phyloP scores from a whole-genome alignment of 202 grass and related monocot species.

The Tripidium arundinaceum region DNA sequence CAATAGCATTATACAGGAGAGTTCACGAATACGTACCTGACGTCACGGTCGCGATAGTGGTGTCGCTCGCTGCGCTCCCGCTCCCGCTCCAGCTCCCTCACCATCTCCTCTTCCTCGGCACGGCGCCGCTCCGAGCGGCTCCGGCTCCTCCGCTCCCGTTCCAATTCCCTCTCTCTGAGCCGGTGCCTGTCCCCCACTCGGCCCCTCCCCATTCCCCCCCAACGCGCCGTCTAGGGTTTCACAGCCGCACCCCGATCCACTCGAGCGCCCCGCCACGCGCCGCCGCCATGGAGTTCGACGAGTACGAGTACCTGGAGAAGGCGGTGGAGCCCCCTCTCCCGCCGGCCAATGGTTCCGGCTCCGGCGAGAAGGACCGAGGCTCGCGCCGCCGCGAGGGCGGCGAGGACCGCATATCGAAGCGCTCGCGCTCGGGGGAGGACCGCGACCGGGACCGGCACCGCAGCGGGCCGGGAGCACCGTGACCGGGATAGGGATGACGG shows the following conservation, averaged over 20 bases:
- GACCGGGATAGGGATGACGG: constrained; percentile 49
- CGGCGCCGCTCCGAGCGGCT: too few relatives aligned
- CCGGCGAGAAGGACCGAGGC: constrained; percentile 64
- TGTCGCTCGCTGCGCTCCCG: constrained; percentile 58
- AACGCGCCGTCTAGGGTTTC: constrained; percentile 37
- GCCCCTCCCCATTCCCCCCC: not conserved
- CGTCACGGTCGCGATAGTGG: constrained; percentile 62
- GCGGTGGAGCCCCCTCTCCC: constrained; percentile 57
- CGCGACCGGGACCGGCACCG: constrained; percentile 49
- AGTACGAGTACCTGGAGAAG: constrained; percentile 98
- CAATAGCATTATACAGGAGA: not conserved
- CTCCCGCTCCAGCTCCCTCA: constrained; percentile 46
- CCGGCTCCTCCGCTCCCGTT: too few relatives aligned
- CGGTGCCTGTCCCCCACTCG: too few relatives aligned
- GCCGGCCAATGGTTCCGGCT: constrained; percentile 47
- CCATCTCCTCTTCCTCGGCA: constrained; percentile 64
- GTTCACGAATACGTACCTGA: constrained; percentile 41
- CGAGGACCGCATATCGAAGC: constrained; percentile 61
- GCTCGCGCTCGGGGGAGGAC: constrained; percentile 56
- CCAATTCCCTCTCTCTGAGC: too few relatives aligned
- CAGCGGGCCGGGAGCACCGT: constrained; percentile 40
- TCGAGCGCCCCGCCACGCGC: not conserved
- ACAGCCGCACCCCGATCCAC: not conserved
- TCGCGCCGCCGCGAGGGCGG: constrained; percentile 49
- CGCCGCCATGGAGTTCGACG: constrained; percentile 84